phyloP scores from a whole-genome alignment of 352 stramenopile genomes.

The Globisporangium irregulare region DNA sequence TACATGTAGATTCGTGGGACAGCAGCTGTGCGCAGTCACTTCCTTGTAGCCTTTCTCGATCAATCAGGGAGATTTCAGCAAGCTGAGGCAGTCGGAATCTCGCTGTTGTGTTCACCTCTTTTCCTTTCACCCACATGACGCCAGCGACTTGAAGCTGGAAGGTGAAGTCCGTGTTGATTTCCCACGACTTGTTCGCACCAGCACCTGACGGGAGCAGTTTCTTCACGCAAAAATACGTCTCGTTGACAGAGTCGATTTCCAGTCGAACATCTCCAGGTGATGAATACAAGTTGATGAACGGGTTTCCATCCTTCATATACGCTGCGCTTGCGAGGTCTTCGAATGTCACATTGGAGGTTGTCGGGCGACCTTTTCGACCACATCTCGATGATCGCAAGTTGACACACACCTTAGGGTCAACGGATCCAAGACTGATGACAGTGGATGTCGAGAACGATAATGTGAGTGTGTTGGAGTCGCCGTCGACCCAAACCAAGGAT shows the following conservation, averaged over 20 bases:
- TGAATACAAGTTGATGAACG: constrained; percentile 68
- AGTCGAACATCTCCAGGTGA: constrained; percentile 51
- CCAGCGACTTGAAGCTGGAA: constrained; percentile 75
- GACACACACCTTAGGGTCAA: constrained; percentile 68
- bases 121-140: constrained; percentile 36
- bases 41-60: constrained; percentile 45
- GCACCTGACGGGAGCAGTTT: constrained; percentile 64
- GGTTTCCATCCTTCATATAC: constrained; percentile 77
- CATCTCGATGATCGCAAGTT: constrained; percentile 58
- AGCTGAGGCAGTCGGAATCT: constrained; percentile 44
- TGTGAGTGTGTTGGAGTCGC: constrained; percentile 56
- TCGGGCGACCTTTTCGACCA: constrained; percentile 38
- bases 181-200: constrained; percentile 56
- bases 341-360: constrained; percentile 54
- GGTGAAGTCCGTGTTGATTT: constrained; percentile 62
- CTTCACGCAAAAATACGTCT: constrained; percentile 74
- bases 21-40: constrained; percentile 71
- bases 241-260: constrained; percentile 47
- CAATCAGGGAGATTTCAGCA: constrained; percentile 58
- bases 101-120: constrained; percentile 6
- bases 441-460: constrained; percentile 79
- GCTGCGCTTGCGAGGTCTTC: constrained; percentile 29
- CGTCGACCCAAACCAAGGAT: constrained; percentile 75
- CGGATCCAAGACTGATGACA: constrained; percentile 56
- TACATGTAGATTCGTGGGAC: constrained; percentile 61